phyloP scores from a whole-genome alignment of 305 asterid genomes.

The Solanum hybrid region DNA sequence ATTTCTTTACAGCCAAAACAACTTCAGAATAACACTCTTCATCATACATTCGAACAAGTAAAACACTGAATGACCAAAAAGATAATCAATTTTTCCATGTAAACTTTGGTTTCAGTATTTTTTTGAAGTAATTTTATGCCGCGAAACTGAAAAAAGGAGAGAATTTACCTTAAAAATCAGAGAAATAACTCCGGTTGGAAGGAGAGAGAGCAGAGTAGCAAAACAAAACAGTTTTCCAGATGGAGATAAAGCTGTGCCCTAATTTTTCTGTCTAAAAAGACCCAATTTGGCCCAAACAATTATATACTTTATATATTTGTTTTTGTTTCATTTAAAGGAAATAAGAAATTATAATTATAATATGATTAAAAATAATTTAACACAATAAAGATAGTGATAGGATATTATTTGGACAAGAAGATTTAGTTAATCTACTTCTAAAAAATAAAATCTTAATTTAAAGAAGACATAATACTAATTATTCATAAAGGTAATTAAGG shows the following conservation, averaged over 20 bases:
- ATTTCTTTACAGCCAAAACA: neutral
- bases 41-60: neutral
- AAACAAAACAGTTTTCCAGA: neutral
- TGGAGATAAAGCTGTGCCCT: neutral
- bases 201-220: neutral
- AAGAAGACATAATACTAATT: neutral
- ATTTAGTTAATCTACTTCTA: neutral
- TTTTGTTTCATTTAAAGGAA: neutral
- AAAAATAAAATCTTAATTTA: neutral
- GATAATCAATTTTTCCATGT: neutral
- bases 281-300: neutral
- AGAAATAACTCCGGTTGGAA: neutral
- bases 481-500: neutral
- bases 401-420: neutral
- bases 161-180: neutral
- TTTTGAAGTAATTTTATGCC: neutral
- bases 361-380: neutral
- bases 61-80: neutral
- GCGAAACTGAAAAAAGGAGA: neutral
- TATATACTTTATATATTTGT: neutral
- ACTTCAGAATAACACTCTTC: neutral
- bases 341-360: neutral
- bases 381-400: neutral
- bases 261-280: neutral
- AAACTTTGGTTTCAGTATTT: neutral